Evolutionary conservation across 2,329 filamentous ascomycete species (phyloP), one percentile per base, ranked within the genome.

Genomic region (Nigrograna mackinnonii): DNA sequence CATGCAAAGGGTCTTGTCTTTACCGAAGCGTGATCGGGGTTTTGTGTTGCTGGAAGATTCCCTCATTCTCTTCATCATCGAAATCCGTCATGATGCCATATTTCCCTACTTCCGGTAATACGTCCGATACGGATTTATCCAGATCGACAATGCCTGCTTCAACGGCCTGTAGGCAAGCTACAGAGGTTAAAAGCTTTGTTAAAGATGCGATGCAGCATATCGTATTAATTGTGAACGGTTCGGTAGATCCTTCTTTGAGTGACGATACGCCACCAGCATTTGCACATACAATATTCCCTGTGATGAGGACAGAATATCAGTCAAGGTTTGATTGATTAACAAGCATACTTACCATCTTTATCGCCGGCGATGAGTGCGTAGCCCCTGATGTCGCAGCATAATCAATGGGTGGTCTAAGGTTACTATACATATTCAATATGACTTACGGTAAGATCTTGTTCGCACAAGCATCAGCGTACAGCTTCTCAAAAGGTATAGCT

Each of bases 201-300:
- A 73, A 77, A 3, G 70, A 74, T 2, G 75, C 74, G 14, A 79
- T 73, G 75, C 85, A 80, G 6, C 47, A 50, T 35, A 50, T 46
- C 5, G 49, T 47, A 26, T 50, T 41, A 17, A 44, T 41, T 16
- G 38, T 36, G 31, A 50, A 52, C 17, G 47, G 40, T 1, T 14
- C 16, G 3, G 3, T 20, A 11, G 14, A 18, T 36, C 18, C 34
- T 14, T 17, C n/a, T 22, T 36, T 36, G n/a, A 36, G 34, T 3
- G 34, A 36, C 22, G n/a, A 6, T 6, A 36, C 34, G 14, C 34
- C 34, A 19, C 14, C n/a, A 11, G 34, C 34, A 6, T 17, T 36
- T 16, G 34, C 19, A 14, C 22, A 36, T 36, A 36, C 16, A 12
- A 20, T 36, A 21, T 36, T 36, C 7, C 17, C 34, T 36, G 19